Percentiles rank a stretch among this genome's conserved stretches.
Evolutionary conservation across 257 asterid genomes (phyloP).

Genomic region (Fraxinus americana): DNA sequence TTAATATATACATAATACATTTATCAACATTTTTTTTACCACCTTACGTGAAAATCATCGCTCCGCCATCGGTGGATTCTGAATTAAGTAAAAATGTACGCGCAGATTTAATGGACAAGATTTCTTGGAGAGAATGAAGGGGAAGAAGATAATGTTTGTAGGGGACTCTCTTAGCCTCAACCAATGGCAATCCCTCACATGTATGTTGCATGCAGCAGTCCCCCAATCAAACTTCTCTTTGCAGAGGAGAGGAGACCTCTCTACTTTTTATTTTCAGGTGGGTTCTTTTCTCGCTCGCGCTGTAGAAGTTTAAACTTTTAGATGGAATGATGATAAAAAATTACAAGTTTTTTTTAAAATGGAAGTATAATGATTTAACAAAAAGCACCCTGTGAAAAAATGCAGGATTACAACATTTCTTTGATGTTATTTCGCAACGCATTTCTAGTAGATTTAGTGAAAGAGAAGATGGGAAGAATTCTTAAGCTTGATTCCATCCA

Average conservation of each 20-base stretch:
- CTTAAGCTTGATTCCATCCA: slow-evolving; percentile 61
- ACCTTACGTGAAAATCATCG: background rate
- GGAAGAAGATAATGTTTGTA: slow-evolving; percentile 68
- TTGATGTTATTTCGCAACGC: slow-evolving; percentile 63
- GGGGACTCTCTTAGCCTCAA: slow-evolving; percentile 80
- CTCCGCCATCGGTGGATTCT: background rate
- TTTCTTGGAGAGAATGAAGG: slow-evolving; percentile 54
- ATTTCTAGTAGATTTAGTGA: slow-evolving; percentile 63
- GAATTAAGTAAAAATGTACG: background rate
- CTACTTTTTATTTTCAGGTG: slow-evolving; percentile 53
- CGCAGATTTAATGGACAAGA: slow-evolving; percentile 59
- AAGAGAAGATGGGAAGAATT: slow-evolving; percentile 46
- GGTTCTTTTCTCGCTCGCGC: background rate
- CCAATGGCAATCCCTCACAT: slow-evolving; percentile 81
- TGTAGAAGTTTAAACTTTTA: background rate
- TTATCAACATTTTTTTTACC: background rate
- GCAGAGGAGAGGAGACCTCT: slow-evolving; percentile 45
- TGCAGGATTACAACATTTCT: slow-evolving; percentile 59
- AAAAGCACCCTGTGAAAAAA: background rate
- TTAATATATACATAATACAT: background rate
- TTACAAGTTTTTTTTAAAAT: background rate
- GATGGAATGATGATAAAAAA: background rate
- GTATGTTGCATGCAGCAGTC: slow-evolving; percentile 65
- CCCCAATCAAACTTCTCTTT: slow-evolving; percentile 46
- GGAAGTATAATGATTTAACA: background rate